Percentiles rank a stretch among this genome's conserved stretches.
These are phyloP conservation scores for Hirschioporus abietinus DNA, from an alignment of 768 basidiomycete genomes.

Conservation along the genomic window DNA sequence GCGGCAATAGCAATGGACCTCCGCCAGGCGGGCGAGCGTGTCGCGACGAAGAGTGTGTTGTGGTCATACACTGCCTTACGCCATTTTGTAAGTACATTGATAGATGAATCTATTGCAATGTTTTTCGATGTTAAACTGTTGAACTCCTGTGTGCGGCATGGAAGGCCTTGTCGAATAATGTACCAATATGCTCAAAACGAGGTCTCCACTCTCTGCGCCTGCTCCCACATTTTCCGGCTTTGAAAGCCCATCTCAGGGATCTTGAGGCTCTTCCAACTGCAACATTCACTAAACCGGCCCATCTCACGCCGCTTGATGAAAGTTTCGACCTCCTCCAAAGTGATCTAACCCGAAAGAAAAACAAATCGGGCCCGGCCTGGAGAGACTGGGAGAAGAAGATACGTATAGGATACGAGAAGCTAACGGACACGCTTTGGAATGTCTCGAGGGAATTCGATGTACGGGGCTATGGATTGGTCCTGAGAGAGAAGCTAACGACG, in stretches of 20 bases:
- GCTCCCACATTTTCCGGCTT: constrained; percentile 52
- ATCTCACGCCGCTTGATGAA: constrained; percentile 51
- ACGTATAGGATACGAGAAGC: constrained; percentile 57
- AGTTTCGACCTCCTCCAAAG: constrained; percentile 49
- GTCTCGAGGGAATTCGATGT: constrained; percentile 70
- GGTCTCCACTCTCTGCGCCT: constrained; percentile 65
- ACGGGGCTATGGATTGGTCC: constrained; percentile 61
- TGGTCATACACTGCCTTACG: constrained; percentile 76
- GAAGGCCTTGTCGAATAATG: constrained; percentile 67
- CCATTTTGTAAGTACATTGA: constrained; percentile 53
- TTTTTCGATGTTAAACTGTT: neutral
- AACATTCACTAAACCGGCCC: constrained; percentile 59
- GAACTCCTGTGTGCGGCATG: constrained; percentile 2
- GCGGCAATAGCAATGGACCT: constrained; percentile 70
- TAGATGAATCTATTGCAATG: neutral
- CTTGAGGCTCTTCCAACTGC: constrained; percentile 55
- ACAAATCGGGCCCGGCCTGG: constrained; percentile 34
- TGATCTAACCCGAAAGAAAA: constrained; percentile 10
- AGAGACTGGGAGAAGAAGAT: constrained; percentile 58
- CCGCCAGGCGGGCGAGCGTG: constrained; percentile 70
- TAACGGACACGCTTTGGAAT: constrained; percentile 61
- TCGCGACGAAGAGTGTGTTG: constrained; percentile 73
- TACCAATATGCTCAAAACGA: constrained; percentile 56
- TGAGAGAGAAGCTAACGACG: constrained; percentile 64
- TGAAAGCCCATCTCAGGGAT: constrained; percentile 56